Conservation (phyloP, 2,329 filamentous ascomycete genomes). For the Chaetomium globosum region DNA sequence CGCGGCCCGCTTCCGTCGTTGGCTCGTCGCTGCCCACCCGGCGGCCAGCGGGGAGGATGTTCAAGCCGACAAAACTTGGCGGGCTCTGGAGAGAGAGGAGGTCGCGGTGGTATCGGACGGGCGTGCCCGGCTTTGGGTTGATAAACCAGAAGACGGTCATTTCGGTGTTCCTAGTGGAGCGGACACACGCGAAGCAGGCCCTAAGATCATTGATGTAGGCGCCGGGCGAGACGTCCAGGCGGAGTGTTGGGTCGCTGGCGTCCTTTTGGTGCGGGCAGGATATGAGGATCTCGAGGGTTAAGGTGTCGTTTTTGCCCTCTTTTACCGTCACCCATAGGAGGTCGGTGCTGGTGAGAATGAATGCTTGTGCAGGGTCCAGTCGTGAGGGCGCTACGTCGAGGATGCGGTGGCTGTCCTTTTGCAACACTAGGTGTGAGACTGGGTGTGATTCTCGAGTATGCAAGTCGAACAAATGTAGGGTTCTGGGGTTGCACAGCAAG, state of each 20-base stretch:
- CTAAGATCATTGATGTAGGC: constrained; percentile 24
- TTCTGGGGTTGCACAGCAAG: constrained; percentile 28
- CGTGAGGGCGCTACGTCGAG: constrained; percentile 59
- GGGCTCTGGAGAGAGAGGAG: constrained; percentile 27
- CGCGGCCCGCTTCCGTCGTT: constrained; percentile 6
- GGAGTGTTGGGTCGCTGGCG: constrained; percentile 44
- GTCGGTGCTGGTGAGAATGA: constrained; percentile 60
- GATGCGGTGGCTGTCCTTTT: constrained; percentile 48
- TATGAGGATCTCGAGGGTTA: constrained; percentile 29
- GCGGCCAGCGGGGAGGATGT: constrained; percentile 31
- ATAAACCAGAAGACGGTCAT: constrained; percentile 38
- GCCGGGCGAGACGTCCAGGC: constrained; percentile 44
- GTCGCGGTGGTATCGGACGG: constrained; percentile 35
- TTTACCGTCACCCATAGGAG: constrained; percentile 47
- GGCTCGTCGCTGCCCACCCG: constrained; percentile 23
- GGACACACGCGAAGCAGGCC: constrained; percentile 36
- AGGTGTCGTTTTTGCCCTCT: constrained; percentile 20
- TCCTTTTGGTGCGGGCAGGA: constrained; percentile 48
- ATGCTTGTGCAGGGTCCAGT: constrained; percentile 52
- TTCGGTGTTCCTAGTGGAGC: constrained; percentile 35
- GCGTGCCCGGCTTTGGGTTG: constrained; percentile 17
- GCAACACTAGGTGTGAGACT: constrained; percentile 33
- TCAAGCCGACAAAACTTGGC: constrained; percentile 29
- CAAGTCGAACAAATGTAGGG: constrained; percentile 31
- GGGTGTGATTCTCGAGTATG: constrained; percentile 18